A percentile compares a stretch with the other conserved stretches of the same genome.
Evolutionary conservation across 768 basidiomycete species (phyloP).

Genomic region (Lentinula aciculospora): DNA sequence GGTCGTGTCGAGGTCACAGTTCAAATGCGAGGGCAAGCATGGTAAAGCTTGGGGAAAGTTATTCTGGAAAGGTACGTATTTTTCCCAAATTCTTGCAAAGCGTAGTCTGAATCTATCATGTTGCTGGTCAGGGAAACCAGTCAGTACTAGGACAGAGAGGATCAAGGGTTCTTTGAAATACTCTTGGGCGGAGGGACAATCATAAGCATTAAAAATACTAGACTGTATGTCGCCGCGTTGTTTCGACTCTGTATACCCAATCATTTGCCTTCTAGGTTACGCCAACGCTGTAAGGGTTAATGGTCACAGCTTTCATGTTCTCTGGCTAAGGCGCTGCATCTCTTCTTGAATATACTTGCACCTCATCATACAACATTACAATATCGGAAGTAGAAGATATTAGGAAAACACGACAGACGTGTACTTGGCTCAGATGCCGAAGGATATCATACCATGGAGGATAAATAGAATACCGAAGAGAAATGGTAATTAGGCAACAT

Average conservation of each 20-base stretch:
- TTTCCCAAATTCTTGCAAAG: not conserved
- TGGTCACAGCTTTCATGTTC: too few relatives aligned
- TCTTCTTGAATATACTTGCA: too few relatives aligned
- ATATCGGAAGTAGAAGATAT: too few relatives aligned
- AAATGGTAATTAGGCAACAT: constrained; percentile 12
- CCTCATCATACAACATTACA: not conserved
- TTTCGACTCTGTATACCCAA: not conserved
- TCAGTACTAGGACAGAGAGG: constrained; percentile 54
- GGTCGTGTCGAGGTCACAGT: constrained; percentile 63
- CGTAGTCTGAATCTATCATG: not conserved
- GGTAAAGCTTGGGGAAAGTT: constrained; percentile 83
- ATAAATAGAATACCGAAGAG: too few relatives aligned
- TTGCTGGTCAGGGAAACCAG: constrained; percentile 37
- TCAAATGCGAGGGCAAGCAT: constrained; percentile 70
- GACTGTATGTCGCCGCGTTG: not conserved
- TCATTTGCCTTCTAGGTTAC: not conserved
- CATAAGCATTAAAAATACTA: constrained; percentile 15
- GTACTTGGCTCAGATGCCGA: not conserved
- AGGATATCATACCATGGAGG: too few relatives aligned
- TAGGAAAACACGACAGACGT: not conserved
- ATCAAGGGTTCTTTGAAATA: constrained; percentile 76
- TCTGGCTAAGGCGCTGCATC: too few relatives aligned
- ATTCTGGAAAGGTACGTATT: constrained; percentile 74
- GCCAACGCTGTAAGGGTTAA: not conserved
- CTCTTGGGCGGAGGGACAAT: constrained; percentile 59